Conservation (phyloP, 371 early-diverging fungal genomes). For the Blakeslea trispora region DNA sequence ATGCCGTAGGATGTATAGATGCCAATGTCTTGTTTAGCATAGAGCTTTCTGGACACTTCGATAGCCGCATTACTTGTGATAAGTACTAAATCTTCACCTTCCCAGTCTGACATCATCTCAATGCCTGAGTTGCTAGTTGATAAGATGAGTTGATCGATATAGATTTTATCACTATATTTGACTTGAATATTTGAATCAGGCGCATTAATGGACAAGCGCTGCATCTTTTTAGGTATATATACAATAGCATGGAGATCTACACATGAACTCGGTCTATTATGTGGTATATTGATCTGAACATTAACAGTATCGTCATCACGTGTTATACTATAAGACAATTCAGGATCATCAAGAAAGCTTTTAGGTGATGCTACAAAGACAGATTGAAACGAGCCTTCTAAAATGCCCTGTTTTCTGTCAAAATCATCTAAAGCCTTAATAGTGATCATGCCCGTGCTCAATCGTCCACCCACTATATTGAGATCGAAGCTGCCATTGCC, state of each 20-base stretch:
- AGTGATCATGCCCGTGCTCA: neutral
- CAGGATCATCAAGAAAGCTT: neutral
- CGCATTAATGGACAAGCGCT: neutral
- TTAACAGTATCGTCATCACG: neutral
- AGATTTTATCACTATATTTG: too few relatives aligned
- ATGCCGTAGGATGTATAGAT: neutral
- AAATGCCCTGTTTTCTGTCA: neutral
- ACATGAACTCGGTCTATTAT: neutral
- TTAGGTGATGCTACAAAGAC: neutral
- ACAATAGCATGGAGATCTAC: neutral
- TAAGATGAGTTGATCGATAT: neutral
- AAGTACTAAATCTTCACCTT: neutral
- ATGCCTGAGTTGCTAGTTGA: neutral
- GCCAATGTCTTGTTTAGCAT: neutral
- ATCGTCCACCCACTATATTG: neutral
- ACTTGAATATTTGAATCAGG: conserved; percentile 5
- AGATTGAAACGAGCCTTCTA: neutral
- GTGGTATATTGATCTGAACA: neutral
- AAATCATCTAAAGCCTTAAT: neutral
- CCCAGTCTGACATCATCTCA: neutral
- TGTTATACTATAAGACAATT: neutral
- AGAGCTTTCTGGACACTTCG: neutral
- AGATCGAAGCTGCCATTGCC: neutral
- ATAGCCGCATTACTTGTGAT: neutral
- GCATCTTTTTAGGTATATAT: neutral